Evolutionary conservation across 306 rosid species (phyloP).

Genomic region (Quercus agrifolia): DNA sequence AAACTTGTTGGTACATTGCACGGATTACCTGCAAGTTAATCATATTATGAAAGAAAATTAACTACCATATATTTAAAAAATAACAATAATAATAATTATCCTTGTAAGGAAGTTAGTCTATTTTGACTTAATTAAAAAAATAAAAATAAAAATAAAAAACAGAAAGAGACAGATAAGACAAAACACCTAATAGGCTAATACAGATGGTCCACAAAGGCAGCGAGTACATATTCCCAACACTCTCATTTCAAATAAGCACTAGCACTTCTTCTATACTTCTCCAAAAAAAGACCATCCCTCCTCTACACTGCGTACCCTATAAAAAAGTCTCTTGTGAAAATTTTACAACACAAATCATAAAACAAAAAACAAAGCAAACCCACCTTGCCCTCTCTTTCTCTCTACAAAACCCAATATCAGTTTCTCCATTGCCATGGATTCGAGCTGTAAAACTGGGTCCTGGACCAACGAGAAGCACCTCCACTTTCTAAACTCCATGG

Average conservation of each 20-base stretch:
- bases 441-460: slow-evolving; percentile 18
- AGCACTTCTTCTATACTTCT: background rate
- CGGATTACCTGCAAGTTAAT: too few species aligned
- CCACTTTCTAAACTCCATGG: slow-evolving; percentile 61
- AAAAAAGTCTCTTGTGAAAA: slow-evolving; percentile 2
- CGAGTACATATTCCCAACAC: background rate
- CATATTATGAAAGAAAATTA: too few species aligned
- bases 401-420: too few species aligned
- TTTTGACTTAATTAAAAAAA: background rate
- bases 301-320: background rate
- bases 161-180: background rate
- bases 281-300: background rate
- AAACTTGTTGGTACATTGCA: too few species aligned
- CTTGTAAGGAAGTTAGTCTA: too few species aligned
- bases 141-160: background rate
- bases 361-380: background rate
- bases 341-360: background rate
- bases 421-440: slow-evolving; percentile 4
- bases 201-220: background rate
- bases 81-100: too few species aligned
- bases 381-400: too few species aligned
- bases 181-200: too few species aligned
- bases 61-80: too few species aligned
- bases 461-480: slow-evolving; percentile 90
- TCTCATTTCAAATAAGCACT: background rate